phyloP scores from a whole-genome alignment of 2,329 filamentous ascomycete species.

The Colletotrichum aenigma region DNA sequence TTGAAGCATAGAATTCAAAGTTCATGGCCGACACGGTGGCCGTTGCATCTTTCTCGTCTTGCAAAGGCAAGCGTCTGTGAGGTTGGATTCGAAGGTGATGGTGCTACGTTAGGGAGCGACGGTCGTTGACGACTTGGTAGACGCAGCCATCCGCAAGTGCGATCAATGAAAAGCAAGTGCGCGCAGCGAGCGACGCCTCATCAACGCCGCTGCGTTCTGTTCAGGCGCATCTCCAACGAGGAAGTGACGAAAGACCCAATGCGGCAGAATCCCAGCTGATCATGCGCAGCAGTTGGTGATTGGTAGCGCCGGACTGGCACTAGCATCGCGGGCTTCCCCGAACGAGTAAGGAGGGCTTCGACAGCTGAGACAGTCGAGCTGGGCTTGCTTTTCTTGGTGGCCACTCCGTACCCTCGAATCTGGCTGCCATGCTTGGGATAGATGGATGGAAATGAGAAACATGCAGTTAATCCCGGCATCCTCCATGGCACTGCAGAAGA shows the following conservation, averaged over 20 bases:
- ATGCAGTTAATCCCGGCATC: background rate
- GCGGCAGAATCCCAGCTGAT: conserved; percentile 1
- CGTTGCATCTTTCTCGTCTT: background rate
- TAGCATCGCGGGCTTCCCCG: conserved; percentile 14
- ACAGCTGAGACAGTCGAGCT: conserved; percentile 8
- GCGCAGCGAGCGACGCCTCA: background rate
- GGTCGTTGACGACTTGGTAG: background rate
- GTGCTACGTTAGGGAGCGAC: background rate
- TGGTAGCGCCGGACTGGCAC: background rate
- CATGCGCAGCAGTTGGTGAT: background rate
- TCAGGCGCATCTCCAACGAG: background rate
- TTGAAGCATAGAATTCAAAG: background rate
- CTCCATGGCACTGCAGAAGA: background rate
- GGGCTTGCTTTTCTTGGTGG: background rate
- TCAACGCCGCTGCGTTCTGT: background rate
- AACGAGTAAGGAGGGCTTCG: background rate
- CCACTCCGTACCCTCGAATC: background rate
- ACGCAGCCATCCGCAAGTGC: background rate
- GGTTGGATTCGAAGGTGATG: background rate
- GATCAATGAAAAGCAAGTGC: background rate
- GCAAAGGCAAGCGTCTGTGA: background rate
- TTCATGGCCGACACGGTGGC: background rate
- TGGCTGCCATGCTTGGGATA: background rate
- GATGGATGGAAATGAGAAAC: background rate
- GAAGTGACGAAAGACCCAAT: background rate